Percentiles rank a stretch among this genome's conserved stretches.
phyloP scores from a whole-genome alignment of 306 rosid genomes.

The Citrullus mucosospermus region DNA sequence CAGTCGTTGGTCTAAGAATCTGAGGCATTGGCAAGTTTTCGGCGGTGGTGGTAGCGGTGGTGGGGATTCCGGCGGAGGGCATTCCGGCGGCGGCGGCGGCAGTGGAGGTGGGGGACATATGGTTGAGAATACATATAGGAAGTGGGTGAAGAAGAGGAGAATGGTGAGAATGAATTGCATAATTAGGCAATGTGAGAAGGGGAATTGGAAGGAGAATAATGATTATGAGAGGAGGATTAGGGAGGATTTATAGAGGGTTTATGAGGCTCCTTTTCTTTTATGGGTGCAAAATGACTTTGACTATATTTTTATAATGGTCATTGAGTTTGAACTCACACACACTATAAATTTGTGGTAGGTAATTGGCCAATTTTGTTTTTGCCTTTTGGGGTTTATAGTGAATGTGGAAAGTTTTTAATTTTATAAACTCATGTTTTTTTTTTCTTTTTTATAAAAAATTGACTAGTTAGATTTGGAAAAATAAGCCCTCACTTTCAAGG shows the following conservation, averaged over 20 bases:
- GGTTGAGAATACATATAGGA: neutral
- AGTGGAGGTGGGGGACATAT: neutral
- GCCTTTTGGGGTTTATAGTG: neutral
- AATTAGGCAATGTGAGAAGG: neutral
- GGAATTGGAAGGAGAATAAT: neutral
- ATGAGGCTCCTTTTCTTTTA: neutral
- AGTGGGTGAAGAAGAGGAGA: neutral
- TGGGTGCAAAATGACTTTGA: neutral
- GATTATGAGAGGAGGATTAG: neutral
- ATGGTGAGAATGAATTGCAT: constrained; percentile 5
- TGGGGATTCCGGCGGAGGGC: neutral
- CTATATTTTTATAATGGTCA: neutral
- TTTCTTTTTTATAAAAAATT: neutral
- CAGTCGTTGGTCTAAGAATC: constrained; percentile 27
- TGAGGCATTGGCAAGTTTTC: neutral
- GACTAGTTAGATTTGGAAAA: neutral
- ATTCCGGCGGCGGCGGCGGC: neutral
- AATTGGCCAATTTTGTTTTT: neutral
- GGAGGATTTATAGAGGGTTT: neutral
- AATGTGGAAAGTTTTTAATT: neutral
- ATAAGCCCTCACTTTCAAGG: too few species aligned
- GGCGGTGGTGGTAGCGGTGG: neutral
- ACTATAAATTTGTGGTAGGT: neutral
- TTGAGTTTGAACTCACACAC: neutral
- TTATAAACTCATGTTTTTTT: neutral